Evolutionary conservation across 441 rosid species (phyloP).

Genomic region (Geranium incanum): DNA sequence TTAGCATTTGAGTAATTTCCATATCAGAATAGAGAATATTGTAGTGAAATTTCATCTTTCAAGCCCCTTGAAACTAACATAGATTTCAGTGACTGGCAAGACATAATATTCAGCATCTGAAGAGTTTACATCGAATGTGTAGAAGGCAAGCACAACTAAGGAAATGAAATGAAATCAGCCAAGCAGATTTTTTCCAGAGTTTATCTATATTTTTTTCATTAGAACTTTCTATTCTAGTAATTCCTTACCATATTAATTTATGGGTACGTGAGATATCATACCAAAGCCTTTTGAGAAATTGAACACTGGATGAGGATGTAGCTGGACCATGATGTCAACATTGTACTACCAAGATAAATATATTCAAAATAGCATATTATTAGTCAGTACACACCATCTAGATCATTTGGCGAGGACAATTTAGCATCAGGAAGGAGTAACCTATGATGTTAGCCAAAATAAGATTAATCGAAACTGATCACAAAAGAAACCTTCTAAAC

Average conservation of each 20-base stretch:
- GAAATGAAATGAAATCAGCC: too few species aligned
- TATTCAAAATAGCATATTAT: not conserved
- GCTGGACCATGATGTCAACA: not conserved
- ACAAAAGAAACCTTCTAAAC: not conserved
- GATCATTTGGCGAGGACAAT: not conserved
- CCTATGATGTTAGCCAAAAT: not conserved
- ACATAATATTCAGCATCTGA: not conserved
- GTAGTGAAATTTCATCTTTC: not conserved
- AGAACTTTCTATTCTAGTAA: too few species aligned
- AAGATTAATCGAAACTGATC: not conserved
- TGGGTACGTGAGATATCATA: too few species aligned
- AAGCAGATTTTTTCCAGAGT: too few species aligned
- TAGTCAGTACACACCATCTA: not conserved
- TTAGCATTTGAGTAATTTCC: conserved; percentile 2
- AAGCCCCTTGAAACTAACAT: not conserved
- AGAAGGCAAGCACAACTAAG: too few species aligned
- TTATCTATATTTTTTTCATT: too few species aligned
- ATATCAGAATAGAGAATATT: not conserved
- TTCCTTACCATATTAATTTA: too few species aligned
- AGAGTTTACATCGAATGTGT: not conserved
- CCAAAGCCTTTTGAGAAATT: too few species aligned
- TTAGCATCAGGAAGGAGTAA: not conserved
- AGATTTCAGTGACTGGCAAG: not conserved
- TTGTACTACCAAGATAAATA: too few species aligned
- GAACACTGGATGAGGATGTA: too few species aligned